Evolutionary conservation across 1,284 basidiomycete genomes (phyloP).

Genomic region (Malassezia vespertilionis): DNA sequence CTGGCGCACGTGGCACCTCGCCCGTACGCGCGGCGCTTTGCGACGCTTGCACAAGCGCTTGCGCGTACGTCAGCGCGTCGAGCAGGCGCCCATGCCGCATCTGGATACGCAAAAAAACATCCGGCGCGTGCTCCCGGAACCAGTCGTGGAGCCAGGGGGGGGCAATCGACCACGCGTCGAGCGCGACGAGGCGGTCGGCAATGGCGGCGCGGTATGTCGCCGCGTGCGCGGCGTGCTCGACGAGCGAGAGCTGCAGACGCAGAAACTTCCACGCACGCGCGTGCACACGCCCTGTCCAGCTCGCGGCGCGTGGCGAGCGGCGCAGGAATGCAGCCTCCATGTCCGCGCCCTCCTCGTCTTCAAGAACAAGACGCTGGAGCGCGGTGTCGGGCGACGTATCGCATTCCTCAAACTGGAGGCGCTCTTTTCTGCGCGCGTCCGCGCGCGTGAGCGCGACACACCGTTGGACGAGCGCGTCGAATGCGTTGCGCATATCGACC

Average conservation of each 20-base stretch:
- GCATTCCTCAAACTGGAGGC: conserved; percentile 6
- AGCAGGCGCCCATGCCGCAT: conserved; percentile 69
- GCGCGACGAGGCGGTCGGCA: conserved; percentile 53
- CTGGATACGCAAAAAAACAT: conserved; percentile 63
- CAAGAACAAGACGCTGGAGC: not conserved
- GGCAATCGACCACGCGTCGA: conserved; percentile 57
- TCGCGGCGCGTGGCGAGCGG: conserved; percentile 48
- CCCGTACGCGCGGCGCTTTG: conserved; percentile 1
- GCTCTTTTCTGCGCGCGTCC: not conserved
- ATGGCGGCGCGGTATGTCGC: conserved; percentile 4
- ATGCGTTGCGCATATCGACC: conserved; percentile 77
- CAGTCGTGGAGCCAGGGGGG: conserved; percentile 71
- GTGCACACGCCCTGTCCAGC: conserved; percentile 68
- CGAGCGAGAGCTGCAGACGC: conserved; percentile 62
- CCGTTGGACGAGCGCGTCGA: conserved; percentile 64
- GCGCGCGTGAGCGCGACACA: conserved; percentile 53
- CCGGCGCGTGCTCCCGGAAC: conserved; percentile 63
- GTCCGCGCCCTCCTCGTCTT: conserved; percentile 13
- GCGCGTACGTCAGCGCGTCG: conserved; percentile 62
- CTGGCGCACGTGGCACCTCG: not conserved
- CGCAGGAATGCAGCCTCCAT: conserved; percentile 27
- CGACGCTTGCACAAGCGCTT: not conserved
- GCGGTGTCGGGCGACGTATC: conserved; percentile 10
- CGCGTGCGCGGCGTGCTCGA: conserved; percentile 57
- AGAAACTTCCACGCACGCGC: conserved; percentile 82